Conservation (phyloP, 495 filamentous ascomycete species). For the Hyaloscypha hepaticicola region DNA sequence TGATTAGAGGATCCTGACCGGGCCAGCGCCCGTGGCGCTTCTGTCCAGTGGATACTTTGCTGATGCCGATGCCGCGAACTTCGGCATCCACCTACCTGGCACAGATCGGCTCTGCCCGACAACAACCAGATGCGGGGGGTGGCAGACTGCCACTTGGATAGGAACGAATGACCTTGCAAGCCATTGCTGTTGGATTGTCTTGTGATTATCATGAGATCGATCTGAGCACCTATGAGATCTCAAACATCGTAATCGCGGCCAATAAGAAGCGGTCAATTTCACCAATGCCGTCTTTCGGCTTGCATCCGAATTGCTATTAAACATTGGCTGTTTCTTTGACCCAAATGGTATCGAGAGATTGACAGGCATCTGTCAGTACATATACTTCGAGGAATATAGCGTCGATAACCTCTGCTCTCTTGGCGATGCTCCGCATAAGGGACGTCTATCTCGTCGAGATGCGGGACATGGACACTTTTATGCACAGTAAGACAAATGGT, state of each 20-base stretch:
- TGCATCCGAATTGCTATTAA: too few species aligned
- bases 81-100: not conserved
- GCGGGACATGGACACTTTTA: not conserved
- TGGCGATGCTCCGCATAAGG: not conserved
- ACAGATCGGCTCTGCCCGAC: not conserved
- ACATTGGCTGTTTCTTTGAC: not conserved
- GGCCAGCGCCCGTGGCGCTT: not conserved
- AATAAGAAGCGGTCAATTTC: not conserved
- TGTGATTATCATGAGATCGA: not conserved
- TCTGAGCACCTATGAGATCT: not conserved
- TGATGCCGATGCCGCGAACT: not conserved
- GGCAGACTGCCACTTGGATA: too few species aligned
- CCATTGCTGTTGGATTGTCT: not conserved
- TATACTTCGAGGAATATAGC: slow-evolving; percentile 1
- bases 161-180: too few species aligned
- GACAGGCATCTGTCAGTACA: not conserved
- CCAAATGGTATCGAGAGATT: not conserved
- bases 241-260: not conserved
- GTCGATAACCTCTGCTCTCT: not conserved
- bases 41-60: too few species aligned
- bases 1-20: not conserved
- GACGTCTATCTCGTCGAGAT: not conserved
- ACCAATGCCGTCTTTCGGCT: not conserved
- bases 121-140: not conserved
- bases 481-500: slow-evolving; percentile 6